Conservation (phyloP, 257 asterid genomes). For the Primulina huaijiensis region DNA sequence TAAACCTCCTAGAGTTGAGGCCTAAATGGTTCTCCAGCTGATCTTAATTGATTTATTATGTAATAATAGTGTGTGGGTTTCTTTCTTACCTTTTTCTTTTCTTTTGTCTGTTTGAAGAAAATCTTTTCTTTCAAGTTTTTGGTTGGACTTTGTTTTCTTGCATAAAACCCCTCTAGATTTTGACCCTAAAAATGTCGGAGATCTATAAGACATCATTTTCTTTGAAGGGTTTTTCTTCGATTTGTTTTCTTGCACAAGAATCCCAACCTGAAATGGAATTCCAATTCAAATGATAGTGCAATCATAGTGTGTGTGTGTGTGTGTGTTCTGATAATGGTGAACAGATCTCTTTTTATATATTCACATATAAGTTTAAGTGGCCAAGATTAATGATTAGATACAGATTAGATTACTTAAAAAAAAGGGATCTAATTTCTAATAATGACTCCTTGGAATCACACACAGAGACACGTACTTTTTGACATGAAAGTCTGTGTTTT, state of each 20-base stretch:
- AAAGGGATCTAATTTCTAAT: neutral
- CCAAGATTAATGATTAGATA: neutral
- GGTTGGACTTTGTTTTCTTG: neutral
- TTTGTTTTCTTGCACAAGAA: neutral
- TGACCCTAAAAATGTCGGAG: neutral
- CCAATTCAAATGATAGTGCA: neutral
- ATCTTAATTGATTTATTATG: too few relatives aligned
- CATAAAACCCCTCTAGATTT: too few relatives aligned
- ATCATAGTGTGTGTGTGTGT: neutral
- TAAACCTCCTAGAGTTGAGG: neutral
- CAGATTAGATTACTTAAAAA: neutral
- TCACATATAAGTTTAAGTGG: too few relatives aligned
- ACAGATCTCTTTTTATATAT: neutral
- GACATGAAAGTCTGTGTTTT: constrained; percentile 28
- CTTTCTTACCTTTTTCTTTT: neutral
- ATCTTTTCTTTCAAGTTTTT: neutral
- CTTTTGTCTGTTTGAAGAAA: neutral
- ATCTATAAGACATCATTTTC: neutral
- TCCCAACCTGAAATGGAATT: neutral
- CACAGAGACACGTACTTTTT: neutral
- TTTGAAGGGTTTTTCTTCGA: neutral
- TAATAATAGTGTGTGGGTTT: neutral
- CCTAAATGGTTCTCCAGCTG: too few relatives aligned
- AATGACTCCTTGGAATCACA: neutral
- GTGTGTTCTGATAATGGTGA: neutral